Base-by-base conservation (phyloP, 129 eudicot species). In the Daucus carota region DNA sequence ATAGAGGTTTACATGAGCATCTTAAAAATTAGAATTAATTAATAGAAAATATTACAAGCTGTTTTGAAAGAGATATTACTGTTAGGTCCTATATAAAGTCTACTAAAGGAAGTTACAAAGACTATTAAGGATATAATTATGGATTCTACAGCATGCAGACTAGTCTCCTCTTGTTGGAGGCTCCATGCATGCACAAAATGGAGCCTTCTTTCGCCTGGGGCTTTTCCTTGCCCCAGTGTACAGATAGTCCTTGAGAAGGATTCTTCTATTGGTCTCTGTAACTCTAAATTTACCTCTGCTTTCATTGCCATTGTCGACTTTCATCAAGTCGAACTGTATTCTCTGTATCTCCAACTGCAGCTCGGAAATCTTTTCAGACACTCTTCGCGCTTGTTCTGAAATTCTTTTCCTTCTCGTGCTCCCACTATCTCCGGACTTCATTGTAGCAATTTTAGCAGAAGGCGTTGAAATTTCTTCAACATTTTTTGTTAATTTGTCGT, bases 301-400 rank as follows among this genome's bases (percentile, higher is more conserved):
- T 12, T 83, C 89, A 1, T 73, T 85, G 31, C 81, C 96, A 70
- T 81, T 89, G 8, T 89, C 93, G 8, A 88, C 77, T 74, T 95
- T 95, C 86, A 92, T 48, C 80, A 95, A 70, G 75, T 83, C 88
- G 77, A 91, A 89, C 85, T 95, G 97, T 52, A 95, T 75, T 82
- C 85, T 95, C 78, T 95, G 99, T 31, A 95, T 84, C 82, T 91
- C 97, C 73, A 95, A 31, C 75, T 95, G 99, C 85, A 95, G 76
- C 45, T 96, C 87, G 1, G 96, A 94, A 28, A 95, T 89, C 76
- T 86, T 95, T 78, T 95, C 97, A 0, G 99, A 91, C 28, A 85
- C 82, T 48, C 92, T 76, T 65, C 92, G 81, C 0, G 96, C 97
- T 77, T 92, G 92, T 59, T 88, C 96, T 11, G 86, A 81, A 34